phyloP scores from a whole-genome alignment of 1,284 basidiomycete genomes.

The Quambalaria eucalypti region DNA sequence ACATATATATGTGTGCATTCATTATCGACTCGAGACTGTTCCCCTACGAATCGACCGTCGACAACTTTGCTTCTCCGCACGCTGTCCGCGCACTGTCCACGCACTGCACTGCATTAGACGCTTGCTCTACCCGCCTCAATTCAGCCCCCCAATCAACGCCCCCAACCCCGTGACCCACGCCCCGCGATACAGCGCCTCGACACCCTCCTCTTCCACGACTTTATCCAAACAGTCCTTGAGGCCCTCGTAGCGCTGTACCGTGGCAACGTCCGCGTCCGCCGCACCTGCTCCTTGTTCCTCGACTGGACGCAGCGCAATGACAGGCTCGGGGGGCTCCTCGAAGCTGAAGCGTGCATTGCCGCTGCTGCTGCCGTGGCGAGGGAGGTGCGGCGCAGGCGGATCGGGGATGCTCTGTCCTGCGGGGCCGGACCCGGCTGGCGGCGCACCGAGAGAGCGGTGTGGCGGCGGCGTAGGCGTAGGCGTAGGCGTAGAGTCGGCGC shows the following conservation, averaged over 20 bases:
- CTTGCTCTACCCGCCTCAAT: background rate
- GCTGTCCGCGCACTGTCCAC: background rate
- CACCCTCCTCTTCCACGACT: constrained; percentile 42
- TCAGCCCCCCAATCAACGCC: background rate
- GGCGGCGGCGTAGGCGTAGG: background rate
- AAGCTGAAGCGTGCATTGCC: constrained; percentile 1
- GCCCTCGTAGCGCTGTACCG: constrained; percentile 35
- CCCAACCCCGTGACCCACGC: constrained; percentile 36
- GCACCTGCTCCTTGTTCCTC: constrained; percentile 15
- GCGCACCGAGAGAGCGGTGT: too few relatives aligned
- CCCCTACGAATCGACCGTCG: too few relatives aligned
- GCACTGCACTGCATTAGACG: background rate
- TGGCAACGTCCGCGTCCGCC: constrained; percentile 24
- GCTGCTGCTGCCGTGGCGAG: background rate
- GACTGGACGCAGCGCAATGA: constrained; percentile 42
- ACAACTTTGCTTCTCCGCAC: background rate
- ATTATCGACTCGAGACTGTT: too few relatives aligned
- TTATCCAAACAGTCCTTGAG: constrained; percentile 40
- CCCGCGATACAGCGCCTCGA: constrained; percentile 39
- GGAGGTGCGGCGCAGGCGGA: background rate
- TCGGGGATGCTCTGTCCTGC: background rate
- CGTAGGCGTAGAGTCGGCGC: background rate
- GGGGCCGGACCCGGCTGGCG: background rate
- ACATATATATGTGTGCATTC: too few relatives aligned
- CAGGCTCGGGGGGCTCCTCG: constrained; percentile 36